Conservation (phyloP, 495 filamentous ascomycete species). For the Lasiosphaeria miniovina region DNA sequence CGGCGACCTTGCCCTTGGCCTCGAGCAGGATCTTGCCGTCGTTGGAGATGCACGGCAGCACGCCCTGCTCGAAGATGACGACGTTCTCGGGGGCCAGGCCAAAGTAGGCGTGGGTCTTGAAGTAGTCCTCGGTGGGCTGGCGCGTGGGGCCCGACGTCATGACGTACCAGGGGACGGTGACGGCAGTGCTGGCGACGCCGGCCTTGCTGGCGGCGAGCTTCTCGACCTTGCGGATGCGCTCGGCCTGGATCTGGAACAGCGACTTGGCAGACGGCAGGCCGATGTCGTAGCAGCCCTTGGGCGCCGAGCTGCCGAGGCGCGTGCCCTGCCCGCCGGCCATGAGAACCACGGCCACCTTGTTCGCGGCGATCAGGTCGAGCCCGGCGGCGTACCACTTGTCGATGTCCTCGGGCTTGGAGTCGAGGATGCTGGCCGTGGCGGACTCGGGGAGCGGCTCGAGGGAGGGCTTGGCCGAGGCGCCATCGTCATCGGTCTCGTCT, state of each 20-base stretch:
- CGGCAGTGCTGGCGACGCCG: conserved; percentile 53
- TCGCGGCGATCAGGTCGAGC: conserved; percentile 77
- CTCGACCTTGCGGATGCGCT: conserved; percentile 89
- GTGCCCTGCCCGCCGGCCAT: conserved; percentile 98
- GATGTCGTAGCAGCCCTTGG: conserved; percentile 96
- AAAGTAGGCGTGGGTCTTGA: conserved; percentile 85
- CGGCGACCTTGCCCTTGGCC: conserved; percentile 85
- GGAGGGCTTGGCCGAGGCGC: conserved; percentile 42
- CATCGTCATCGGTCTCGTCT: conserved; percentile 17
- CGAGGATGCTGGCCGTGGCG: conserved; percentile 85
- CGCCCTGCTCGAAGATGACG: conserved; percentile 92
- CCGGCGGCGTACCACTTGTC: conserved; percentile 83
- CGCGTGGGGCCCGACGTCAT: conserved; percentile 99
- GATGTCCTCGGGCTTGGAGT: conserved; percentile 77
- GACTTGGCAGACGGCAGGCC: conserved; percentile 88
- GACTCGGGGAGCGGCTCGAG: conserved; percentile 90
- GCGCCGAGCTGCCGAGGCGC: conserved; percentile 86
- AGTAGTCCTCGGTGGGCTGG: conserved; percentile 87
- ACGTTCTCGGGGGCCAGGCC: conserved; percentile 83
- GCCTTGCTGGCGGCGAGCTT: conserved; percentile 71
- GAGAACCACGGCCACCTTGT: conserved; percentile 91
- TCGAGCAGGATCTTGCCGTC: conserved; percentile 96
- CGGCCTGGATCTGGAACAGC: conserved; percentile 94
- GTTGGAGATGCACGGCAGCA: conserved; percentile 94
- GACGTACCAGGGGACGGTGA: conserved; percentile 90